Percentiles rank a stretch among this genome's conserved stretches.
Conservation (phyloP, 1,284 basidiomycete genomes). For the Trichosporon coremiiforme region DNA sequence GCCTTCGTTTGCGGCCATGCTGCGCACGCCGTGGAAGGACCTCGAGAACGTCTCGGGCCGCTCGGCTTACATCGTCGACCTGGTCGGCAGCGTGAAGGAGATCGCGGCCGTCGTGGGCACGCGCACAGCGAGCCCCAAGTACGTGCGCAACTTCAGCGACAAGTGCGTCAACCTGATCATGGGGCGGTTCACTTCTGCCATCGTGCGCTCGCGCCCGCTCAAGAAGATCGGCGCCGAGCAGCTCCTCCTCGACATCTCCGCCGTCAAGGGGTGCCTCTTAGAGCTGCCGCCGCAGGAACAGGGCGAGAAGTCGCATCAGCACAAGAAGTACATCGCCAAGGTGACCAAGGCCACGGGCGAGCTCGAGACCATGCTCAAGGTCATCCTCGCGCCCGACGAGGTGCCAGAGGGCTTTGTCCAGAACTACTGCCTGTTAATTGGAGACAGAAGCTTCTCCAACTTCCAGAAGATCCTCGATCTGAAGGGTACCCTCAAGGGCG, state of each 20-base stretch:
- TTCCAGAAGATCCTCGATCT: slow-evolving; percentile 99
- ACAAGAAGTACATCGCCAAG: slow-evolving; percentile 76
- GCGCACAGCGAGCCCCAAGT: slow-evolving; percentile 87
- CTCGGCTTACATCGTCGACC: slow-evolving; percentile 75
- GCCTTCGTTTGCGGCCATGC: slow-evolving; percentile 70
- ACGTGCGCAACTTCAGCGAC: slow-evolving; percentile 85
- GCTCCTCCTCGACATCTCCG: slow-evolving; percentile 89
- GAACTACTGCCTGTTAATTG: slow-evolving; percentile 88
- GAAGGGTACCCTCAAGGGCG: slow-evolving; percentile 81
- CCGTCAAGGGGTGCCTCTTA: slow-evolving; percentile 75
- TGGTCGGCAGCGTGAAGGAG: slow-evolving; percentile 85
- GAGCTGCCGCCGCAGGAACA: slow-evolving; percentile 66
- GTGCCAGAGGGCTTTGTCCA: slow-evolving; percentile 90
- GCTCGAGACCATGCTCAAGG: slow-evolving; percentile 88
- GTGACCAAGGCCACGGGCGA: slow-evolving; percentile 77
- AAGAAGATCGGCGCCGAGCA: slow-evolving; percentile 88
- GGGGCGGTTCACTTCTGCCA: slow-evolving; percentile 78
- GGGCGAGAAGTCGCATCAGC: slow-evolving; percentile 56
- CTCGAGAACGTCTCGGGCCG: slow-evolving; percentile 80
- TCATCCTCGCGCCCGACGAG: slow-evolving; percentile 86
- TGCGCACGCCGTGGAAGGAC: slow-evolving; percentile 72
- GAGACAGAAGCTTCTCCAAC: slow-evolving; percentile 88
- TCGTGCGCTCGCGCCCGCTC: slow-evolving; percentile 84
- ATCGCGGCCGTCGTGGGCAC: slow-evolving; percentile 53
- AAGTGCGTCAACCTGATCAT: slow-evolving; percentile 82